Evolutionary conservation across 176 grass and related monocot species (phyloP).

Genomic region (Bonia amplexicaulis): DNA sequence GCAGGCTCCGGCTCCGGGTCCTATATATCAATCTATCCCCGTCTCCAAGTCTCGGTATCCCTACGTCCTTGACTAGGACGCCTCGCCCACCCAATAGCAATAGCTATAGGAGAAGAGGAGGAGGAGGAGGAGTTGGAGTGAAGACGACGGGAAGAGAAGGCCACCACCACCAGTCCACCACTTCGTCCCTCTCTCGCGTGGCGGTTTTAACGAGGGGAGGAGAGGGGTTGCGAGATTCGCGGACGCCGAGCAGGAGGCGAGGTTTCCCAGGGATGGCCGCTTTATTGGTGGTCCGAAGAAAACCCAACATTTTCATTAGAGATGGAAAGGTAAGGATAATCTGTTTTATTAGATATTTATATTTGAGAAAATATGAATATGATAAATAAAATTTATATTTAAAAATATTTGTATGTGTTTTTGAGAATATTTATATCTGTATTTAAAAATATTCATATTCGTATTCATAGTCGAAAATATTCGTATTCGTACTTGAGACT

Average conservation of each 20-base stretch:
- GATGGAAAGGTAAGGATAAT: no score
- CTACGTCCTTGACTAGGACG: background rate
- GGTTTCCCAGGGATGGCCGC: background rate
- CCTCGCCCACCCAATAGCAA: background rate
- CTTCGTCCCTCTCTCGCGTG: background rate
- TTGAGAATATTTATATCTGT: no score
- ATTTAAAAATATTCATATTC: no score
- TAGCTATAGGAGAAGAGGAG: background rate
- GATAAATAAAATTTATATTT: no score
- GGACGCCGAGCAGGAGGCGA: slow-evolving; percentile 44
- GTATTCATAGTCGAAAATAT: no score
- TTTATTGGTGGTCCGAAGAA: background rate
- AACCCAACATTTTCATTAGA: no score
- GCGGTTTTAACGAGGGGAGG: slow-evolving; percentile 16
- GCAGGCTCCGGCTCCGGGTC: background rate
- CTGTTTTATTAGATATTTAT: no score
- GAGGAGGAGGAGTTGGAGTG: slow-evolving; percentile 23
- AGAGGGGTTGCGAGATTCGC: background rate
- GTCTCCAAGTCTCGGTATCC: background rate
- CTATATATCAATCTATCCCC: background rate
- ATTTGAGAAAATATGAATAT: no score
- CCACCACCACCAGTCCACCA: background rate
- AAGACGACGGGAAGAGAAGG: slow-evolving; percentile 25
- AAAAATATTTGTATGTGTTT: no score
- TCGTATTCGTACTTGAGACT: no score